Evolutionary conservation across 1,284 basidiomycete species (phyloP), one percentile per base, ranked within the genome.

Genomic region (Peniophora sp.): DNA sequence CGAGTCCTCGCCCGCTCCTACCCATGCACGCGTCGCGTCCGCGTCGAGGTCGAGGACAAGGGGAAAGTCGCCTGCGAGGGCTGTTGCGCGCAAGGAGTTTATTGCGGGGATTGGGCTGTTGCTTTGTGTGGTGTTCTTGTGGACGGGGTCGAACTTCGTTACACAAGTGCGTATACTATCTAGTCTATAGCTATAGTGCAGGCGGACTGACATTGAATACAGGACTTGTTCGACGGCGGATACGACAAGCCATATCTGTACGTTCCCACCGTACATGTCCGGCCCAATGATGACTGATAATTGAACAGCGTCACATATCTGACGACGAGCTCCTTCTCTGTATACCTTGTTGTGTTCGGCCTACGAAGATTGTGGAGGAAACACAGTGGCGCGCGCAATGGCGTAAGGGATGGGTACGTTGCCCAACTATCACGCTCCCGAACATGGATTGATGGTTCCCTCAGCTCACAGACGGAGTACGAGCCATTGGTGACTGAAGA

Each of bases 311-410:
- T 92, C 44, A 97, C 93, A 2, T 97, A 93, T 60, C 70, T 92
- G 60, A 92, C 86, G 65, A 96, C 93, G 0, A 85, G 91, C 51
- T 78, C 88, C 9, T 99, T 97, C 65, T 72, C 84, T n/a, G 60
- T 96, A 17, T 98, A 98, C 69, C 81, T 99, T 23, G 60, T 97
- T 9, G 92, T 92, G 0, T 82, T 76, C 60, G 60, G 74, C 45
- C 59, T 83, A 52, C 73, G 75, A 50, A 67, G 65, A 55, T 62
- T 63, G 51, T 60, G 64, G 51, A 51, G 52, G 46, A 61, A 55
- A 57, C 52, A 51, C 3, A 35, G 48, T 43, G 51, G 51, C 53
- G 60, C 57, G 46, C 50, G 48, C 53, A 56, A 50, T 15, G 39
- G 22, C 12, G 47, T 2, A 35, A 22, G 50, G 51, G 43, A 51